These are phyloP conservation scores for Colletotrichum sp. DNA, from an alignment of 2,329 filamentous ascomycete species.

Conservation along the genomic window DNA sequence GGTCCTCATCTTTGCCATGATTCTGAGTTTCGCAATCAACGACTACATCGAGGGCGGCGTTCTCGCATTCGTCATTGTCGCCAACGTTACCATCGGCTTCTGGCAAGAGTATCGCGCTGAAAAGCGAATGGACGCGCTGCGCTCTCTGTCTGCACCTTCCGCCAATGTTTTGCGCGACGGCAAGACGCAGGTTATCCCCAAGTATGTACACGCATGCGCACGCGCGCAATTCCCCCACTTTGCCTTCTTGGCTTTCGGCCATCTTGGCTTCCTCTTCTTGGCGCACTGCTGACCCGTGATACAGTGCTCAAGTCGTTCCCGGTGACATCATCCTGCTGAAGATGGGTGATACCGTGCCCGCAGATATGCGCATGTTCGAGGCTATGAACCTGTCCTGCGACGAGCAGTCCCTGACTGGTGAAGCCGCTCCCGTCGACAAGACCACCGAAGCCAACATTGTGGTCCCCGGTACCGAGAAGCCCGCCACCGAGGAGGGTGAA, in stretches of 20 bases:
- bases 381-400: conserved; percentile 83
- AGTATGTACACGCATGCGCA: conserved; percentile 45
- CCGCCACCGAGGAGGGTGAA: conserved; percentile 48
- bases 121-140: conserved; percentile 69
- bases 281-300: conserved; percentile 18
- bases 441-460: conserved; percentile 54
- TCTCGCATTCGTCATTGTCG: conserved; percentile 68
- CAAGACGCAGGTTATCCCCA: conserved; percentile 60
- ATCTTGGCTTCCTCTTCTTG: conserved; percentile 15
- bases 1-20: conserved; percentile 80
- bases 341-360: conserved; percentile 77
- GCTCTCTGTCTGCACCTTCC: conserved; percentile 66
- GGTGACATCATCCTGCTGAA: conserved; percentile 73
- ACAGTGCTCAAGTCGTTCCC: conserved; percentile 68
- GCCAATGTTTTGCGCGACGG: conserved; percentile 67
- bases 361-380: conserved; percentile 73
- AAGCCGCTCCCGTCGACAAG: conserved; percentile 76
- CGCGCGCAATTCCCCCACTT: not conserved
- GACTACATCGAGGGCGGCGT: conserved; percentile 74
- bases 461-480: conserved; percentile 50
- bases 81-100: conserved; percentile 74
- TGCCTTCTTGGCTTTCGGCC: not conserved
- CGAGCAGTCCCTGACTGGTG: conserved; percentile 78
- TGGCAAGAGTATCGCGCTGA: conserved; percentile 69
- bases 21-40: conserved; percentile 68